phyloP scores from a whole-genome alignment of 352 stramenopile species.

The Phytophthora cactorum region DNA sequence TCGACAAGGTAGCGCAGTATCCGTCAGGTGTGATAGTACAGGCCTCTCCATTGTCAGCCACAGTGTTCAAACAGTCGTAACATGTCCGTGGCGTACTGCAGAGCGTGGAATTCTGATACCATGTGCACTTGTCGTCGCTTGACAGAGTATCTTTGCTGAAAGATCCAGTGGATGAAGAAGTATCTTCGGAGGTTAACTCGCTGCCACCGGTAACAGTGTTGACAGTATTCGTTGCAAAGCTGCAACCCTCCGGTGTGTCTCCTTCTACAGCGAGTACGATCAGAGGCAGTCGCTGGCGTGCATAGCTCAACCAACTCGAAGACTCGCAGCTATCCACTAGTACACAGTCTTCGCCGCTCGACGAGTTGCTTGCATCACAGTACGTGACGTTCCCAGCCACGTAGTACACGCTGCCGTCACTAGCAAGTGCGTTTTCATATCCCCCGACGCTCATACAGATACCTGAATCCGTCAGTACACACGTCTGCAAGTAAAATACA shows the following conservation, averaged over 20 bases:
- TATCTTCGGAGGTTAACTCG: neutral
- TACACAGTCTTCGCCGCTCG: conserved; percentile 34
- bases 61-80: conserved; percentile 47
- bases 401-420: conserved; percentile 13
- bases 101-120: conserved; percentile 35
- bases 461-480: conserved; percentile 30
- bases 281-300: conserved; percentile 22
- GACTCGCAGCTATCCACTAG: conserved; percentile 44
- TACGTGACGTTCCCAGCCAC: conserved; percentile 24
- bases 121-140: conserved; percentile 46
- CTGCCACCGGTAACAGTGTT: conserved; percentile 20
- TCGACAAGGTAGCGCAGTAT: conserved; percentile 40
- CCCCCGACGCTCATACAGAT: conserved; percentile 27
- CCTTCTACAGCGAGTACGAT: conserved; percentile 18
- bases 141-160: conserved; percentile 29
- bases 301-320: conserved; percentile 37
- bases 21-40: conserved; percentile 46
- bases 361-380: conserved; percentile 12
- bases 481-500: conserved; percentile 16
- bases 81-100: conserved; percentile 42
- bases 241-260: conserved; percentile 25
- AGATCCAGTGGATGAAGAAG: conserved; percentile 1
- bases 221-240: conserved; percentile 17
- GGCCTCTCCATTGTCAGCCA: conserved; percentile 26
- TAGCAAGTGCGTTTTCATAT: conserved; percentile 7